Evolutionary conservation across 2,329 filamentous ascomycete species (phyloP).

Genomic region (Cryphonectria naterciae): DNA sequence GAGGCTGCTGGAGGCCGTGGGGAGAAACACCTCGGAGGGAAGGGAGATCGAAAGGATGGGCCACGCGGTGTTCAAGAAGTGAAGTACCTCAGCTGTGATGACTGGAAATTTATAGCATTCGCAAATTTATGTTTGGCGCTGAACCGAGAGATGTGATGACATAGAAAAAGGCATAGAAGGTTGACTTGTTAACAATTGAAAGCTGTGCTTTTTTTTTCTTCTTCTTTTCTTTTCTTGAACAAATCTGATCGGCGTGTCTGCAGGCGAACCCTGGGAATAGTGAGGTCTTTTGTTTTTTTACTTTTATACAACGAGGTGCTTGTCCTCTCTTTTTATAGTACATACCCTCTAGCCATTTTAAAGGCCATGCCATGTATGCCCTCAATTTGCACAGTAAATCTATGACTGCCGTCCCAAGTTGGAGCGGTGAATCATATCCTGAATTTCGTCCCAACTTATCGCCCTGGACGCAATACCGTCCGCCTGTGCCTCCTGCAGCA

Average conservation of each 20-base stretch:
- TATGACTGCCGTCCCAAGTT: slow-evolving; percentile 66
- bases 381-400: not conserved
- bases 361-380: not conserved
- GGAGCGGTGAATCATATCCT: slow-evolving; percentile 83
- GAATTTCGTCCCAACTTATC: slow-evolving; percentile 86
- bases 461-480: slow-evolving; percentile 68
- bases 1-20: slow-evolving; percentile 73
- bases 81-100: slow-evolving; percentile 20
- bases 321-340: slow-evolving; percentile 17
- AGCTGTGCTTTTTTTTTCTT: not conserved
- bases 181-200: not conserved
- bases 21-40: slow-evolving; percentile 66
- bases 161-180: not conserved
- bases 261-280: not conserved
- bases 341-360: not conserved
- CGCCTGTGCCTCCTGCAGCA: slow-evolving; percentile 87
- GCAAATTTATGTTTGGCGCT: not conserved
- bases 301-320: not conserved
- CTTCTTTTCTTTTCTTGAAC: no score
- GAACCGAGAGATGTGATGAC: not conserved
- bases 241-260: not conserved
- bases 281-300: slow-evolving; percentile 5
- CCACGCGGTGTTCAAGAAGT: slow-evolving; percentile 61
- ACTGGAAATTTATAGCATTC: not conserved
- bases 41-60: slow-evolving; percentile 82